These are phyloP conservation scores for Trapa incisa DNA, from an alignment of 345 rosid species.

Conservation along the genomic window DNA sequence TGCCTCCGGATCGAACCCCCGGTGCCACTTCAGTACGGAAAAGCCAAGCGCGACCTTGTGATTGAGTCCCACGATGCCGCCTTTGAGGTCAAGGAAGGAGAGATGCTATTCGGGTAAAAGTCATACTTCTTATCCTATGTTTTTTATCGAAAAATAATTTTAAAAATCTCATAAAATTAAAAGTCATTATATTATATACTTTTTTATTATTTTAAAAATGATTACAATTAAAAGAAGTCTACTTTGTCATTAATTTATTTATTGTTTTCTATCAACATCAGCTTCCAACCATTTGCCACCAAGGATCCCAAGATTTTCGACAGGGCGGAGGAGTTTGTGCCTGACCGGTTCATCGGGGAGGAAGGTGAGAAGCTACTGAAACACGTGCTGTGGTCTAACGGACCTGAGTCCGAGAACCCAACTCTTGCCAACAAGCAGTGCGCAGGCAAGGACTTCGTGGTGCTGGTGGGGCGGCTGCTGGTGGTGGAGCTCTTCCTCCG, in stretches of 20 bases:
- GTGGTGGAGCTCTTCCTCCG: slow-evolving; percentile 68
- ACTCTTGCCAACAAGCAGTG: slow-evolving; percentile 66
- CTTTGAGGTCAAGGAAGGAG: slow-evolving; percentile 63
- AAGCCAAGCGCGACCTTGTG: slow-evolving; percentile 53
- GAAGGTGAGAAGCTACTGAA: slow-evolving; percentile 52
- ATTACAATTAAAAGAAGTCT: no score
- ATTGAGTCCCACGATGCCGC: slow-evolving; percentile 76
- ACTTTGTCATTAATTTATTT: no score
- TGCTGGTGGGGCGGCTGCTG: slow-evolving; percentile 52
- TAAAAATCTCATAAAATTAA: no score
- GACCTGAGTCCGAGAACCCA: slow-evolving; percentile 60
- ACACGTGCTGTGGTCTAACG: slow-evolving; percentile 88
- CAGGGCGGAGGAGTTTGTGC: slow-evolving; percentile 55
- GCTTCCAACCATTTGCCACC: slow-evolving; percentile 72
- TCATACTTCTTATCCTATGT: no score
- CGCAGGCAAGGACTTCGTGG: slow-evolving; percentile 81
- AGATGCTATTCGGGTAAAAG: slow-evolving; percentile 48
- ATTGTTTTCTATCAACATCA: not conserved
- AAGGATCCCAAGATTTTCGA: slow-evolving; percentile 68
- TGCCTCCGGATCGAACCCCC: slow-evolving; percentile 79
- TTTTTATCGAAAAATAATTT: no score
- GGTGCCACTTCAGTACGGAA: slow-evolving; percentile 56
- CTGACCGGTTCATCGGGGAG: slow-evolving; percentile 65
- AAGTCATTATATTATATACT: no score
- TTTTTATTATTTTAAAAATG: no score